Conservation (phyloP, 768 basidiomycete genomes). For the Termitomyces sp. region DNA sequence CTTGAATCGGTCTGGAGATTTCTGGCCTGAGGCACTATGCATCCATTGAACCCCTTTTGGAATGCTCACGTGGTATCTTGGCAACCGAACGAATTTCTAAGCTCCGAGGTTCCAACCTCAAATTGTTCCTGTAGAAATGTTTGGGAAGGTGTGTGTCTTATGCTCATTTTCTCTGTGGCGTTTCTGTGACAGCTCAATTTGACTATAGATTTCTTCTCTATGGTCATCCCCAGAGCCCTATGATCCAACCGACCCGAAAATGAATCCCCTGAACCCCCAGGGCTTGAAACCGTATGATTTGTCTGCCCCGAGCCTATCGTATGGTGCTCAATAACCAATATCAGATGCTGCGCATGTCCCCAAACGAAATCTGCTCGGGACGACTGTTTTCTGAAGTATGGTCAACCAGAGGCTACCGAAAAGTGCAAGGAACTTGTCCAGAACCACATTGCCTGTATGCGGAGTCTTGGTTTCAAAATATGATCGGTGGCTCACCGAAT, state of each 20-base stretch:
- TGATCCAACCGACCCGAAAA: constrained; percentile 71
- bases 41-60: background rate
- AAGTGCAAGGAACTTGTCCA: constrained; percentile 80
- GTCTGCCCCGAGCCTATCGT: background rate
- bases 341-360: constrained; percentile 94
- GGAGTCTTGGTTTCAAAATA: constrained; percentile 82
- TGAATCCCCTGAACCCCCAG: constrained; percentile 89
- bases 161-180: background rate
- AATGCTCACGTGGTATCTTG: background rate
- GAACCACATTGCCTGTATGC: constrained; percentile 89
- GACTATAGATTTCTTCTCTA: constrained; percentile 44
- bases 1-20: too few relatives aligned
- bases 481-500: constrained; percentile 22
- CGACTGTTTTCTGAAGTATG: constrained; percentile 85
- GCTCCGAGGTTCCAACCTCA: background rate
- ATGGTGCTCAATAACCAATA: background rate
- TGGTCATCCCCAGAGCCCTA: constrained; percentile 49
- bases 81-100: too few relatives aligned
- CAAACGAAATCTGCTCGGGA: constrained; percentile 91
- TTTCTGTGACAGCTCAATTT: background rate
- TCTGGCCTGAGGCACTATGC: too few relatives aligned
- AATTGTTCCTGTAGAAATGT: constrained; percentile 33
- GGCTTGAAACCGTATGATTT: constrained; percentile 89
- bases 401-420: constrained; percentile 59
- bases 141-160: constrained; percentile 32